Conservation (phyloP, 345 rosid genomes). For the Lepidium africanum region DNA sequence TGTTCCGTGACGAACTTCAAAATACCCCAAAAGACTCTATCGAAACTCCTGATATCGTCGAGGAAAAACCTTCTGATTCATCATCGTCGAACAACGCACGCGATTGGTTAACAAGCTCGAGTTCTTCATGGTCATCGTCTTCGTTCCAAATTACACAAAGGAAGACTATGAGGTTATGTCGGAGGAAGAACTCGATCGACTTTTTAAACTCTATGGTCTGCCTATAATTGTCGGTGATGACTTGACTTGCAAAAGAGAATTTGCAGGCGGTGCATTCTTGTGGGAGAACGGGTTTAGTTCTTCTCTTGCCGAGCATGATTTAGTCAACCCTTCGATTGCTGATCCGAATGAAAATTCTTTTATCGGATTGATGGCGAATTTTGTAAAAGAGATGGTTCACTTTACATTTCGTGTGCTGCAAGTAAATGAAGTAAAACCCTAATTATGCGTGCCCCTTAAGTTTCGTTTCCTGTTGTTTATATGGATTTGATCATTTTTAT, state of each 20-base stretch:
- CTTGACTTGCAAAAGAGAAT: constrained; percentile 37
- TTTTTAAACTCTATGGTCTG: constrained; percentile 48
- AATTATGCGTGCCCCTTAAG: background rate
- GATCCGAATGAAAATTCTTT: background rate
- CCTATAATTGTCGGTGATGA: constrained; percentile 23
- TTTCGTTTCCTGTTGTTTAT: background rate
- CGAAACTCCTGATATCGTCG: background rate
- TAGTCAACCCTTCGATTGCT: background rate
- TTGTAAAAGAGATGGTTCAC: background rate
- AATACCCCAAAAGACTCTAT: background rate
- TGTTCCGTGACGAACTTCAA: background rate
- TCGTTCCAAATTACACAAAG: constrained; percentile 39
- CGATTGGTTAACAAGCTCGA: background rate
- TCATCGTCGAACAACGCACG: background rate
- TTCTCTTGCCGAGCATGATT: background rate
- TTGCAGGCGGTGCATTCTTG: constrained; percentile 53
- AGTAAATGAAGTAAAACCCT: background rate
- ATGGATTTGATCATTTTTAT: background rate
- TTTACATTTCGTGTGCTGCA: background rate
- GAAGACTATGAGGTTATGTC: constrained; percentile 52
- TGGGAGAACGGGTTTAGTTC: constrained; percentile 21
- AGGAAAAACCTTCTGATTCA: background rate
- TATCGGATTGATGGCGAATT: background rate
- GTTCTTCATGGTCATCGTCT: background rate
- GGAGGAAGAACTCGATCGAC: constrained; percentile 48